Base-by-base conservation (phyloP, 352 stramenopile species). In the Thraustochytrium striatum region DNA sequence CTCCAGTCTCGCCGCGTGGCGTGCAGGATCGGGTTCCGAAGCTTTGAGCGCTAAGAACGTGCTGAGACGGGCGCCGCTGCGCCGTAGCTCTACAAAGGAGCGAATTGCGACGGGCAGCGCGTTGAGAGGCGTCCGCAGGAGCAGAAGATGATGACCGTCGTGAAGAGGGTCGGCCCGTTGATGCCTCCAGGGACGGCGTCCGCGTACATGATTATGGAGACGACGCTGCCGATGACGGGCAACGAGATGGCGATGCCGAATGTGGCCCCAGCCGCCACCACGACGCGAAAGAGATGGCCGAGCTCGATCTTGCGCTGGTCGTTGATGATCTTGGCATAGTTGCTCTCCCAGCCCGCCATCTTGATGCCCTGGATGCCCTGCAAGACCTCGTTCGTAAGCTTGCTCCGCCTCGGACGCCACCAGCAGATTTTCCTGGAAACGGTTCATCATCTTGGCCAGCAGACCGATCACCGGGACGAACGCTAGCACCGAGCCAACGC, bases 301-400 rank as follows among this genome's bases (percentile, higher is more conserved):
- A 81, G 3, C 70, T 81, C 72, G 5, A 8, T 7, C 25, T 69
- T 43, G 21, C 72, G 7, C 9, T 5, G 8, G 5, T n/a, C 3
- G 11, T 13, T 19, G 11, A 81, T 82, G 28, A 19, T 7, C 21
- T 5, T 7, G 7, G 32, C 8, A 11, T 72, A 7, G 7, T 9
- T 7, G 8, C 9, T 11, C 82, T 98, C 94, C 94, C 93, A 98
- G 7, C 91, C 92, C 61, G 97, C 89, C 8, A 97, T 73, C 85
- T 98, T 98, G 81, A 98, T 90, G 28, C 96, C 89, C 81, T 96
- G 93, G 84, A 98, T 97, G 19, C 89, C 88, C 1, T 86, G 83
- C 33, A 97, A 79, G 8, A 96, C 88, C 86, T 98, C 94, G 75
- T 91, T 92, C 59, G 90, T 96, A 55, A 55, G 47, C 47, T 55